Percentiles rank a stretch among this genome's conserved stretches.
phyloP scores from a whole-genome alignment of 768 basidiomycete species.

The Amanita jacksonii region DNA sequence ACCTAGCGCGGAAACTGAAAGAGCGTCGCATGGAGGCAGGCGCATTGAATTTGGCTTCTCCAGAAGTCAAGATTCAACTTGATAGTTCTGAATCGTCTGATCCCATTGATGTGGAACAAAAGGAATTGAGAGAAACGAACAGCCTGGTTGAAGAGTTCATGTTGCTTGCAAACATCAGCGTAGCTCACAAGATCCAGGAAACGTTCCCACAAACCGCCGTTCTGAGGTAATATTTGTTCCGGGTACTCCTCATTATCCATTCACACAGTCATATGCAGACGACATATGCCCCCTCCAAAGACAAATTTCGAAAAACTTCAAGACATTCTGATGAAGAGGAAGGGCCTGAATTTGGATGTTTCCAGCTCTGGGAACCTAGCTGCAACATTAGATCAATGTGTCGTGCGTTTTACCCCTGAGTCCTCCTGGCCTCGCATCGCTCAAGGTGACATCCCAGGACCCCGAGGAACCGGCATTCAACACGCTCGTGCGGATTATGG shows the following conservation, averaged over 20 bases:
- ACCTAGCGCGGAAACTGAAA: constrained; percentile 76
- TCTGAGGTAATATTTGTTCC: too few species aligned
- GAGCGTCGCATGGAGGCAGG: constrained; percentile 87
- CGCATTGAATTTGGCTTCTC: constrained; percentile 96
- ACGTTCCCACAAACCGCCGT: constrained; percentile 95
- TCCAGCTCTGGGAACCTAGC: constrained; percentile 88
- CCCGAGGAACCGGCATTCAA: constrained; percentile 84
- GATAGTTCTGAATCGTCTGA: constrained; percentile 91
- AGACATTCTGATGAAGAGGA: constrained; percentile 82
- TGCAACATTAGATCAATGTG: too few species aligned
- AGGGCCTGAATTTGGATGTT: constrained; percentile 77
- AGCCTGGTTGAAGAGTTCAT: constrained; percentile 98
- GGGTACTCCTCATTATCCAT: too few species aligned
- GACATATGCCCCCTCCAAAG: constrained; percentile 85
- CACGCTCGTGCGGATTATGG: constrained; percentile 97
- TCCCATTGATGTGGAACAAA: constrained; percentile 96
- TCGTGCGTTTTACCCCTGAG: too few species aligned
- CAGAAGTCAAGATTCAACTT: constrained; percentile 95
- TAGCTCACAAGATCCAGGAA: constrained; percentile 86
- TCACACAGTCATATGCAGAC: constrained; percentile 39
- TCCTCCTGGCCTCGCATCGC: too few species aligned
- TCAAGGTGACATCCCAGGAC: too few species aligned
- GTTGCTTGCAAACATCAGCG: constrained; percentile 94
- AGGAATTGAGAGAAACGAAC: constrained; percentile 87
- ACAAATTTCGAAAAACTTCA: constrained; percentile 94